These are phyloP conservation scores for Nemania diffusa DNA, from an alignment of 2,329 filamentous ascomycete genomes.

Conservation along the genomic window DNA sequence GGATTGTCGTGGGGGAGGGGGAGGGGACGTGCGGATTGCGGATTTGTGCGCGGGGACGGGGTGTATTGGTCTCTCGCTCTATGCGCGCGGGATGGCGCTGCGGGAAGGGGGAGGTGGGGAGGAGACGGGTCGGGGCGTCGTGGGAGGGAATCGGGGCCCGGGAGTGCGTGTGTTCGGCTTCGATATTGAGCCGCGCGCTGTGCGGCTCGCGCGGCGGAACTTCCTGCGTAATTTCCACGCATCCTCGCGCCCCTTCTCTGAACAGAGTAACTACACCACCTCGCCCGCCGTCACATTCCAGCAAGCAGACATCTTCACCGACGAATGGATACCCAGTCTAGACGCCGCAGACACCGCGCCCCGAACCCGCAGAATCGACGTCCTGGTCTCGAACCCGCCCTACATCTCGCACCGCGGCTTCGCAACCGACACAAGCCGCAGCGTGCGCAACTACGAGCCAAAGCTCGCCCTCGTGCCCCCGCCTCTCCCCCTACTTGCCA, in stretches of 20 bases:
- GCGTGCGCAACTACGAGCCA: constrained; percentile 86
- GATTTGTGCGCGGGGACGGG: constrained; percentile 93
- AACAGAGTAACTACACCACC: no score
- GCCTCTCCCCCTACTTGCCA: constrained; percentile 28
- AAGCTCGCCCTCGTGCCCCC: constrained; percentile 76
- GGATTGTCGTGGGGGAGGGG: not conserved
- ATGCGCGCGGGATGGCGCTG: constrained; percentile 53
- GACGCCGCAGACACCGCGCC: not conserved
- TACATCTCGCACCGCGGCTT: constrained; percentile 80
- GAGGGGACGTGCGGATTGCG: constrained; percentile 62
- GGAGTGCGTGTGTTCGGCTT: constrained; percentile 61
- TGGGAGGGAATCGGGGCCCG: not conserved
- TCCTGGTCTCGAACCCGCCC: constrained; percentile 89
- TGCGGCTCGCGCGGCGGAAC: constrained; percentile 75
- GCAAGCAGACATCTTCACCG: constrained; percentile 61
- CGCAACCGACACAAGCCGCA: constrained; percentile 70
- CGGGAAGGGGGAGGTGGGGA: not conserved
- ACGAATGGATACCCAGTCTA: constrained; percentile 49
- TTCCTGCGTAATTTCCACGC: constrained; percentile 59
- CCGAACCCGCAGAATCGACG: constrained; percentile 56
- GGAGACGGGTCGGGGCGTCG: no score
- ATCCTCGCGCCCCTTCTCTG: no score
- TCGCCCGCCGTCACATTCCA: constrained; percentile 56
- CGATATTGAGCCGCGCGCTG: constrained; percentile 75
- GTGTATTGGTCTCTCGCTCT: constrained; percentile 84